Evolutionary conservation across 2,329 filamentous ascomycete genomes (phyloP).

Genomic region (Epichloe sylvatica): DNA sequence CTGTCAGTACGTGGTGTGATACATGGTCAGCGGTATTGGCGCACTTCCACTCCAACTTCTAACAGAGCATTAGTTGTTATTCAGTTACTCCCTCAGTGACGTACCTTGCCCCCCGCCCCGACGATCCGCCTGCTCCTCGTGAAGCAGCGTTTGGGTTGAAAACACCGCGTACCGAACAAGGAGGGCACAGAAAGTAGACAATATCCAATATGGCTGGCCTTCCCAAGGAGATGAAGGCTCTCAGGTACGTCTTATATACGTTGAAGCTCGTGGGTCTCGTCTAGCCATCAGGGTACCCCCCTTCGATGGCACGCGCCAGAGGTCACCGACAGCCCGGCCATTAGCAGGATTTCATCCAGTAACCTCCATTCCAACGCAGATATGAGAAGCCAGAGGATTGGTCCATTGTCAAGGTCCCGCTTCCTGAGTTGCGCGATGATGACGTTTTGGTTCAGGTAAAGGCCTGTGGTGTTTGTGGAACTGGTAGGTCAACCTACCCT

Average conservation of each 20-base stretch:
- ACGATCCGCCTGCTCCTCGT: background rate
- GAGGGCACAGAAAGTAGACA: background rate
- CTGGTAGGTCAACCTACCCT: conserved; percentile 24
- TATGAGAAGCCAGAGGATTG: conserved; percentile 50
- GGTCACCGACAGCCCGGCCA: background rate
- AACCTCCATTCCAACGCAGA: conserved; percentile 13
- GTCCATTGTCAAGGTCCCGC: conserved; percentile 46
- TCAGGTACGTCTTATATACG: conserved; percentile 31
- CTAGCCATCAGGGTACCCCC: conserved; percentile 12
- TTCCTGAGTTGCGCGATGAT: conserved; percentile 44
- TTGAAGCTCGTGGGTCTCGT: background rate
- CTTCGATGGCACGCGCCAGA: background rate
- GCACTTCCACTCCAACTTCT: background rate
- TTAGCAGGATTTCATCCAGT: background rate
- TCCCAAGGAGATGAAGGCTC: conserved; percentile 46
- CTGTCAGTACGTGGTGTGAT: background rate
- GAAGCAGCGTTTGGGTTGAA: background rate
- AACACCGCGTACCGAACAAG: background rate
- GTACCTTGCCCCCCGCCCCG: background rate
- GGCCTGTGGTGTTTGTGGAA: conserved; percentile 50
- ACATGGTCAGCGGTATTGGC: background rate
- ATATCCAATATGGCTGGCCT: conserved; percentile 22
- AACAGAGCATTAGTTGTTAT: background rate
- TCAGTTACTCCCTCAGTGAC: background rate
- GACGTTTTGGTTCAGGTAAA: conserved; percentile 54